These are phyloP conservation scores for Trichoderma afroharzianum DNA, from an alignment of 2,329 filamentous ascomycete genomes.

Conservation along the genomic window DNA sequence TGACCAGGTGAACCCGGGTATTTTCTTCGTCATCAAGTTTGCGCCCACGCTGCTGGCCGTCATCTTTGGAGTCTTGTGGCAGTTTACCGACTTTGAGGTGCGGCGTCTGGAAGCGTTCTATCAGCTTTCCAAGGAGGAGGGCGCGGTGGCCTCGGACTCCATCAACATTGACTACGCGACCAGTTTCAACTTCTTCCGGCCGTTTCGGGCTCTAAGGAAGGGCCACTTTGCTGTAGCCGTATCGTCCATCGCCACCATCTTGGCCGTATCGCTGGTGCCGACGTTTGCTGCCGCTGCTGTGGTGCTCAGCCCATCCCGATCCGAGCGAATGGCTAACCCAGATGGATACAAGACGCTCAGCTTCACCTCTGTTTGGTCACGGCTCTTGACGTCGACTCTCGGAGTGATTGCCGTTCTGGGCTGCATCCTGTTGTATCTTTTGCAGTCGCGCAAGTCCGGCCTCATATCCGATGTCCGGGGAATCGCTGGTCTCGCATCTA, in stretches of 20 bases:
- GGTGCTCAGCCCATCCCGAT: slow-evolving; percentile 51
- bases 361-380: slow-evolving; percentile 57
- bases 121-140: slow-evolving; percentile 58
- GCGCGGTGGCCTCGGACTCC: slow-evolving; percentile 60
- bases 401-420: slow-evolving; percentile 56
- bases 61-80: slow-evolving; percentile 61
- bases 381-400: slow-evolving; percentile 56
- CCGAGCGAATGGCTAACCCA: slow-evolving; percentile 40
- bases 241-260: slow-evolving; percentile 60
- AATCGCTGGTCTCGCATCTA: slow-evolving; percentile 69
- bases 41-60: slow-evolving; percentile 59
- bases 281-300: slow-evolving; percentile 64
- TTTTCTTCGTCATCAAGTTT: slow-evolving; percentile 63
- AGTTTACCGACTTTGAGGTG: slow-evolving; percentile 63
- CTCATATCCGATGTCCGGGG: slow-evolving; percentile 66
- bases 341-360: slow-evolving; percentile 49
- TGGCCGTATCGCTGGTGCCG: slow-evolving; percentile 66
- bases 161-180: slow-evolving; percentile 74
- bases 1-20: slow-evolving; percentile 44
- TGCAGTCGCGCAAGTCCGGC: slow-evolving; percentile 61
- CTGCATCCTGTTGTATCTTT: slow-evolving; percentile 55
- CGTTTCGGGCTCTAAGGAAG: slow-evolving; percentile 57
- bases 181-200: slow-evolving; percentile 61
- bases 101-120: slow-evolving; percentile 65
- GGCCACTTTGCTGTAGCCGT: slow-evolving; percentile 66